These are phyloP conservation scores for Pezicula neosporulosa DNA, from an alignment of 2,329 filamentous ascomycete genomes.

Conservation along the genomic window DNA sequence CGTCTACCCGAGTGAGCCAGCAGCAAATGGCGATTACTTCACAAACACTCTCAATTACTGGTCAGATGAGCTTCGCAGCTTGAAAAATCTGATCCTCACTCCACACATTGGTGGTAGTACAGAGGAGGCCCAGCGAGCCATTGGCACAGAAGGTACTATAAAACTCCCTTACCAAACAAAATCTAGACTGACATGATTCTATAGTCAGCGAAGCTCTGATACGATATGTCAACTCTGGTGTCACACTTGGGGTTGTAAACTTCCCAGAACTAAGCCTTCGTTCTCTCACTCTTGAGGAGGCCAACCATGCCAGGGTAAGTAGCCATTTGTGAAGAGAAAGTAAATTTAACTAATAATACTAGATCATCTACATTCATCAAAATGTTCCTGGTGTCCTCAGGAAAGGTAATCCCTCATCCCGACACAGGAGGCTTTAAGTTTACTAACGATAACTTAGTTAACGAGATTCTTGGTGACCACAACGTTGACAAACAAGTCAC, in stretches of 20 bases:
- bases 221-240: slow-evolving; percentile 92
- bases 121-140: slow-evolving; percentile 94
- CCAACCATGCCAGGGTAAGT: slow-evolving; percentile 76
- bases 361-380: slow-evolving; percentile 92
- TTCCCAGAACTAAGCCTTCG: slow-evolving; percentile 92
- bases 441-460: slow-evolving; percentile 53
- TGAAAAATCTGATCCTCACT: slow-evolving; percentile 92
- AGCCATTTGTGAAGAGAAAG: neutral
- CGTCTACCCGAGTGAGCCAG: slow-evolving; percentile 92
- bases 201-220: slow-evolving; percentile 80
- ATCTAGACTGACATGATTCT: slow-evolving; percentile 1
- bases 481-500: slow-evolving; percentile 99
- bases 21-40: slow-evolving; percentile 94
- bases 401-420: slow-evolving; percentile 51
- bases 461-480: slow-evolving; percentile 89
- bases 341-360: slow-evolving; percentile 17
- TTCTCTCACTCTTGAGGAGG: slow-evolving; percentile 85
- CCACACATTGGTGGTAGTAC: slow-evolving; percentile 98
- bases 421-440: slow-evolving; percentile 12
- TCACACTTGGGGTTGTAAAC: slow-evolving; percentile 90
- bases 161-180: neutral
- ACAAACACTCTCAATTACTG: slow-evolving; percentile 77
- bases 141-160: slow-evolving; percentile 73
- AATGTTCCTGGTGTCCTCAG: slow-evolving; percentile 94
- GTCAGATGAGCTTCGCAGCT: slow-evolving; percentile 76